Evolutionary conservation across 2,329 filamentous ascomycete species (phyloP).

Genomic region (Microcyclospora pomicola): DNA sequence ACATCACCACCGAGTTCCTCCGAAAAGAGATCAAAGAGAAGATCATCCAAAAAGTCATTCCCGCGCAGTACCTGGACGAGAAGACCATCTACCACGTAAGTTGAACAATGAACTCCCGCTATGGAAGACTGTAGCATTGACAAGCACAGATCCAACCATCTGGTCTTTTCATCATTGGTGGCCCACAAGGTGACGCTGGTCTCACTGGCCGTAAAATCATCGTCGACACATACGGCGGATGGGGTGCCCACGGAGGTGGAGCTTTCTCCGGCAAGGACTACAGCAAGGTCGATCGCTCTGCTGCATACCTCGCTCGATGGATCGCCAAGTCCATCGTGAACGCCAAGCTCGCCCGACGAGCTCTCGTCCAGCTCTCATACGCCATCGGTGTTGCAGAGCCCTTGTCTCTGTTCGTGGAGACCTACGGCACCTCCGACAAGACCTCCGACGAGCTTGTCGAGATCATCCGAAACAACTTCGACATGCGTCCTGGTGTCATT

Average conservation of each 20-base stretch:
- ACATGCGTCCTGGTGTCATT: conserved; percentile 95
- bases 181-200: conserved; percentile 96
- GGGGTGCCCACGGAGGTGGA: conserved; percentile 99
- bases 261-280: conserved; percentile 99
- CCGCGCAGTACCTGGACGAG: conserved; percentile 80
- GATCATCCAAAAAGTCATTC: conserved; percentile 92
- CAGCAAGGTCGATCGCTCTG: conserved; percentile 98
- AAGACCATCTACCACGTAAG: conserved; percentile 87
- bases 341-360: conserved; percentile 79
- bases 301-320: conserved; percentile 94
- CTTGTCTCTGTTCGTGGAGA: conserved; percentile 93
- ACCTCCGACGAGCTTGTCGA: conserved; percentile 83
- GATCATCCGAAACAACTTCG: conserved; percentile 93
- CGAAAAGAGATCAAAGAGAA: conserved; percentile 93
- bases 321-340: conserved; percentile 95
- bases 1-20: conserved; percentile 80
- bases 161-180: conserved; percentile 97
- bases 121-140: background rate
- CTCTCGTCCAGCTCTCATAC: conserved; percentile 95
- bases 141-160: conserved; percentile 73
- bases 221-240: conserved; percentile 98
- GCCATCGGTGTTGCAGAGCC: conserved; percentile 98
- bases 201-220: conserved; percentile 99
- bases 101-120: conserved; percentile 9
- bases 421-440: conserved; percentile 87